Conservation (phyloP, 1,284 basidiomycete species). For the Termitomyces sp. region DNA sequence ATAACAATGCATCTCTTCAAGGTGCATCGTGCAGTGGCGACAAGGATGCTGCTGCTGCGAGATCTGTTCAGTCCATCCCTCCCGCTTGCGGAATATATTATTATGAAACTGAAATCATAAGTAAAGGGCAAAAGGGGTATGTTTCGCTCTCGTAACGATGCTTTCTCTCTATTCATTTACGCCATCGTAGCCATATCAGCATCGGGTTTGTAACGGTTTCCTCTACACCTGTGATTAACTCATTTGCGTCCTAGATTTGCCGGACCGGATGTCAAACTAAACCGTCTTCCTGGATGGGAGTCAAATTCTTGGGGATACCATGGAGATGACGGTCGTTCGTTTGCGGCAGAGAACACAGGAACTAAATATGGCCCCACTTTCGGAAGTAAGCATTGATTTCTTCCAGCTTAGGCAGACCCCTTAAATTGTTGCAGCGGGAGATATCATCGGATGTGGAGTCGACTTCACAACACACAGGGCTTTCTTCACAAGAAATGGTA, state of each 20-base stretch:
- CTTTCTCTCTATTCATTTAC: slow-evolving; percentile 4
- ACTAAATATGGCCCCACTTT: slow-evolving; percentile 73
- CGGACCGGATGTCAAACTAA: slow-evolving; percentile 52
- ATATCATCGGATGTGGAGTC: slow-evolving; percentile 85
- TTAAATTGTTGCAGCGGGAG: slow-evolving; percentile 52
- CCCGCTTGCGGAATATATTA: slow-evolving; percentile 85
- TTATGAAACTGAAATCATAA: slow-evolving; percentile 79
- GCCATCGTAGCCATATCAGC: slow-evolving; percentile 63
- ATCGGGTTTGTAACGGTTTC: slow-evolving; percentile 50
- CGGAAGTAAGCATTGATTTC: slow-evolving; percentile 48
- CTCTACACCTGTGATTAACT: slow-evolving; percentile 7
- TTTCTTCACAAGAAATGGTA: slow-evolving; percentile 90
- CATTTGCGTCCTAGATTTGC: slow-evolving; percentile 36
- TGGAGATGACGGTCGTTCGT: slow-evolving; percentile 84
- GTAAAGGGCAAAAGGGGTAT: slow-evolving; percentile 76
- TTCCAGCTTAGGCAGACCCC: slow-evolving; percentile 1
- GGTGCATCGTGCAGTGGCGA: slow-evolving; percentile 59
- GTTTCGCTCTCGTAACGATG: slow-evolving; percentile 20
- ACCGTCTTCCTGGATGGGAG: slow-evolving; percentile 87
- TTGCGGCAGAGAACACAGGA: slow-evolving; percentile 70
- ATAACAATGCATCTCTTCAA: slow-evolving; percentile 18
- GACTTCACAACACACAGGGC: slow-evolving; percentile 76
- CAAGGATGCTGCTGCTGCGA: slow-evolving; percentile 76
- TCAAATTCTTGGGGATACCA: slow-evolving; percentile 90
- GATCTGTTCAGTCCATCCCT: slow-evolving; percentile 73